Evolutionary conservation across 1,284 basidiomycete species (phyloP).

Genomic region (Ustilago xerochloae): DNA sequence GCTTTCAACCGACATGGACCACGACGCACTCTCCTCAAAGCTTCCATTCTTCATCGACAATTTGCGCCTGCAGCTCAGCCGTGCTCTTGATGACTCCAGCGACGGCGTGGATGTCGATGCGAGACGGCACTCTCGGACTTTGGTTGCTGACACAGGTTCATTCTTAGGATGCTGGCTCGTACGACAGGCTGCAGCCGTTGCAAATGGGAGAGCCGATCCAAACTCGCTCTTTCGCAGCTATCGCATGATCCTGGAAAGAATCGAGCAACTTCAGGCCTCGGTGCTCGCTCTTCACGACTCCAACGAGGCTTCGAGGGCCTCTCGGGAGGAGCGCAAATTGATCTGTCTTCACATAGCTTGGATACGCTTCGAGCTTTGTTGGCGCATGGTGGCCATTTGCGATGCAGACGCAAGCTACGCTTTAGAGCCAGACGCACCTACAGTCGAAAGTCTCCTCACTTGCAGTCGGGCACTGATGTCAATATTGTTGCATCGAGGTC

Average conservation of each 20-base stretch:
- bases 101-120: not conserved
- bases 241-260: constrained; percentile 19
- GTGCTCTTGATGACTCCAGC: not conserved
- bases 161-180: constrained; percentile 38
- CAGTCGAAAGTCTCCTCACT: constrained; percentile 27
- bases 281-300: constrained; percentile 14
- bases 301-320: not conserved
- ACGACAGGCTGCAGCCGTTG: constrained; percentile 1
- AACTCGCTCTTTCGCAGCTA: constrained; percentile 25
- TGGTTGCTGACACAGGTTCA: constrained; percentile 21
- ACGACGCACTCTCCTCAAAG: constrained; percentile 9
- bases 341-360: constrained; percentile 48
- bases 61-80: constrained; percentile 24
- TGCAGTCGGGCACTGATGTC: constrained; percentile 50
- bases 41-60: constrained; percentile 28
- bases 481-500: constrained; percentile 51
- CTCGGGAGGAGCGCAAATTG: constrained; percentile 14
- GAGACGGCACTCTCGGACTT: constrained; percentile 3
- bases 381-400: constrained; percentile 43
- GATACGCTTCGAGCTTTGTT: constrained; percentile 57
- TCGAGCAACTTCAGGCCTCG: constrained; percentile 33
- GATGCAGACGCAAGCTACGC: constrained; percentile 24
- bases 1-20: constrained; percentile 29
- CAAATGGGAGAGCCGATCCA: not conserved
- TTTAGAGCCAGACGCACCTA: constrained; percentile 60